A percentile compares a stretch with the other conserved stretches of the same genome.
phyloP scores from a whole-genome alignment of 768 basidiomycete species.

The Phanerochaete carnosa region DNA sequence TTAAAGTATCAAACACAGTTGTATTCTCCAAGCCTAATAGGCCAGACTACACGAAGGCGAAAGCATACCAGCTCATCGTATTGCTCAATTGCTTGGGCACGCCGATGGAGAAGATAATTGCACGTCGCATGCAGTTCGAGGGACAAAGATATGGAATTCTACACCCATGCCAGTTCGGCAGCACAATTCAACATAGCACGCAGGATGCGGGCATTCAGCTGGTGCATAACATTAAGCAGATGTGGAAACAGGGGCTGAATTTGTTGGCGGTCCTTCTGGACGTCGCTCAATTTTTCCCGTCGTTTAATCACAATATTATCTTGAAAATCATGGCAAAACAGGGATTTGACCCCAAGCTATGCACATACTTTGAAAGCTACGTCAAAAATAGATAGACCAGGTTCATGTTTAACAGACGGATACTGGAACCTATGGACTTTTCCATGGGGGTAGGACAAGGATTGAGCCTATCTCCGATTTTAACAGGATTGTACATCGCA shows the following conservation, averaged over 20 bases:
- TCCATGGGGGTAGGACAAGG: constrained; percentile 15
- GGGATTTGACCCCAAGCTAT: constrained; percentile 7
- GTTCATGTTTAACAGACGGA: constrained; percentile 4
- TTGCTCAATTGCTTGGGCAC: constrained; percentile 22
- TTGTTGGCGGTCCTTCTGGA: constrained; percentile 11
- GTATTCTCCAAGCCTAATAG: constrained; percentile 21
- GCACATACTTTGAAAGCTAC: constrained; percentile 10
- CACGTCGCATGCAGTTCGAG: constrained; percentile 16
- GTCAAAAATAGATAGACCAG: background rate
- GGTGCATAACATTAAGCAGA: constrained; percentile 9
- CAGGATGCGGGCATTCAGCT: constrained; percentile 16
- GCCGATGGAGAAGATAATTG: constrained; percentile 19
- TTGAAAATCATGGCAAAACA: background rate
- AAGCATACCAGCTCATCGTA: constrained; percentile 23
- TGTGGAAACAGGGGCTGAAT: constrained; percentile 2
- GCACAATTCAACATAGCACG: constrained; percentile 14
- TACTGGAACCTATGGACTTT: background rate
- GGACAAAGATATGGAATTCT: constrained; percentile 9
- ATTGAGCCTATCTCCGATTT: constrained; percentile 13
- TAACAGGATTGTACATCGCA: constrained; percentile 13
- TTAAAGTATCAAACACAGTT: constrained; percentile 12
- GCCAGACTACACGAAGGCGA: constrained; percentile 16
- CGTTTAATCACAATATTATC: constrained; percentile 1
- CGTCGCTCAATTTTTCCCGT: no score
- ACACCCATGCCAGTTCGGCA: constrained; percentile 16